phyloP scores from a whole-genome alignment of 139 green algal species.

The Monoraphidium neglectum region DNA sequence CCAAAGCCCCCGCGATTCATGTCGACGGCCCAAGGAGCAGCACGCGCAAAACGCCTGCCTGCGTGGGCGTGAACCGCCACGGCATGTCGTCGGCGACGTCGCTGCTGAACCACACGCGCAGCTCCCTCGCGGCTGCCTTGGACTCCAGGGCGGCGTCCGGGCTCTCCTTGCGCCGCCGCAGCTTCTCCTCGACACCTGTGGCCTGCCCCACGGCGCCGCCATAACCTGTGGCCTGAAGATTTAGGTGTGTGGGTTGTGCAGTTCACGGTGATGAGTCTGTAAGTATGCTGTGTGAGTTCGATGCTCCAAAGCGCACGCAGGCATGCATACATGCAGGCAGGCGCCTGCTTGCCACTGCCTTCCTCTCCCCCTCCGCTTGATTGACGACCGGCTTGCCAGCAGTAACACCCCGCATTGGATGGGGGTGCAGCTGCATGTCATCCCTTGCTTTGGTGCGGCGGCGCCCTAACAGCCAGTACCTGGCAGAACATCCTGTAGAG shows the following conservation, averaged over 20 bases:
- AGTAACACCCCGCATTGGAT: neutral
- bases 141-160: slow-evolving; percentile 54
- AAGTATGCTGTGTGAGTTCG: slow-evolving; percentile 27
- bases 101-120: slow-evolving; percentile 90
- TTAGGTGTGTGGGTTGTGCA: neutral
- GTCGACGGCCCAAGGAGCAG: no score
- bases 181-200: slow-evolving; percentile 81
- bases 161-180: slow-evolving; percentile 54
- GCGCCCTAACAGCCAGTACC: slow-evolving; percentile 25
- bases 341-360: no score
- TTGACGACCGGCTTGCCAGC: no score
- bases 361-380: no score
- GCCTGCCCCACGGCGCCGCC: slow-evolving; percentile 79
- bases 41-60: slow-evolving; percentile 36
- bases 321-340: no score
- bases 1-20: no score
- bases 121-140: slow-evolving; percentile 39
- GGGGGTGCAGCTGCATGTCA: neutral
- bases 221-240: slow-evolving; percentile 79
- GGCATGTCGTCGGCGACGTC: slow-evolving; percentile 90
- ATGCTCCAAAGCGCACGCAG: no score
- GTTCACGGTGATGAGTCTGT: neutral
- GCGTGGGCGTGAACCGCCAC: slow-evolving; percentile 93
- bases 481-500: slow-evolving; percentile 92
- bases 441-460: neutral